phyloP scores from a whole-genome alignment of 768 basidiomycete species.

The Xerocomellus dryophilus region DNA sequence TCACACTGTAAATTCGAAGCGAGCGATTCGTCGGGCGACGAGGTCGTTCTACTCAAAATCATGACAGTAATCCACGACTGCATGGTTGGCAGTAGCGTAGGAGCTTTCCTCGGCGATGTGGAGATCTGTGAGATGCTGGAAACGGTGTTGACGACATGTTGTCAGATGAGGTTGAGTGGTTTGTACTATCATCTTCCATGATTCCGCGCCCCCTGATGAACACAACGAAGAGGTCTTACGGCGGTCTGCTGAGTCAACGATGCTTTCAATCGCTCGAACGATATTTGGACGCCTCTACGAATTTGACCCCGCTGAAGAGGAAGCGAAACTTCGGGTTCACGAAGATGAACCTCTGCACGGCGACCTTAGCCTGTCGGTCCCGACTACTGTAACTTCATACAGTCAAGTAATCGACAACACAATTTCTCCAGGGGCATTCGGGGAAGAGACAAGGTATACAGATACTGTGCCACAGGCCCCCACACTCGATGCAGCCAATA shows the following conservation, averaged over 20 bases:
- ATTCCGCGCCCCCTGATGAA: conserved; percentile 14
- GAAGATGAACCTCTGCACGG: conserved; percentile 51
- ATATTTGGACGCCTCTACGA: conserved; percentile 73
- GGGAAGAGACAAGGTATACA: conserved; percentile 7
- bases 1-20: conserved; percentile 98
- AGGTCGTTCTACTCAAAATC: conserved; percentile 90
- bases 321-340: conserved; percentile 54
- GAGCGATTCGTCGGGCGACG: conserved; percentile 95
- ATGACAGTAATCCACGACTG: conserved; percentile 86
- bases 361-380: conserved; percentile 62
- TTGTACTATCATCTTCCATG: conserved; percentile 30
- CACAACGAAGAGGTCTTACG: conserved; percentile 69
- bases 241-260: conserved; percentile 82
- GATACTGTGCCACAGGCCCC: background rate
- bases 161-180: conserved; percentile 96
- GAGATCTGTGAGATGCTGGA: conserved; percentile 99
- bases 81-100: conserved; percentile 62
- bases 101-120: conserved; percentile 78
- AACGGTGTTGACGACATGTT: conserved; percentile 94
- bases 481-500: background rate
- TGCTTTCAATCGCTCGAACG: conserved; percentile 81
- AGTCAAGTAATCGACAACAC: conserved; percentile 18
- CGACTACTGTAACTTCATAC: conserved; percentile 32
- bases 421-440: conserved; percentile 7
- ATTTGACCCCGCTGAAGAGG: conserved; percentile 65